Base-by-base conservation (phyloP, 169 alveolate species). In the Cryptosporidium muris region DNA sequence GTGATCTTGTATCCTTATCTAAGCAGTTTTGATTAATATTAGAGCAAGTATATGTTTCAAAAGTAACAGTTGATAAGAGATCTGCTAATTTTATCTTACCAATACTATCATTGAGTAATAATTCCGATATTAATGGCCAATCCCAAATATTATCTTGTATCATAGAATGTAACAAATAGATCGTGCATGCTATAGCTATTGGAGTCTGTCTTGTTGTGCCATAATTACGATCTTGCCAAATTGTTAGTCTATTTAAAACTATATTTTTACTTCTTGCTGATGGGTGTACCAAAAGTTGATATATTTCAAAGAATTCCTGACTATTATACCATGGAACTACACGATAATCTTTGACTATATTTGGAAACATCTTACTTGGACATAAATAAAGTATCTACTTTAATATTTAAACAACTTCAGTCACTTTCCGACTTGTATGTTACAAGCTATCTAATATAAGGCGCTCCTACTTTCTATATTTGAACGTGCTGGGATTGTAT, bases 161-260 rank as follows among this genome's bases (percentile, higher is more conserved):
- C 85, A 74, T 74, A 36, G 67, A 14, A 54, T 74, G 38, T 42
- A 74, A 60, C 14, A 74, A 58, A 60, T 74, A 62, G 12, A 54
- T 47, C 2, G 85, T 74, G 34, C 85, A 25, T 11, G 60, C 60
- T 40, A 74, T 43, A 9, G 85, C 67, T 16, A 74, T 74, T 74
- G 85, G 85, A 36, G 74, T 58, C 51, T 74, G 85, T 14, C 60
- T 74, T 1, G 85, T 74, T 36, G 37, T 43, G 8, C 85, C 85
- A 8, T 54, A 68, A 43, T 25, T 45, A 36, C 85, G 37, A 48
- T 74, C 85, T 58, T 58, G 53, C 85, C 85, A 74, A 45, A 74
- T 37, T 40, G 47, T 42, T 45, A 74, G 62, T 16, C 85, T 74
- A 43, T 47, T 74, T 16, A 74, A 58, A 45, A 68, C 85, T 63